A percentile compares a stretch with the other conserved stretches of the same genome.
phyloP scores from a whole-genome alignment of 495 filamentous ascomycete genomes.

The Podospora australis region DNA sequence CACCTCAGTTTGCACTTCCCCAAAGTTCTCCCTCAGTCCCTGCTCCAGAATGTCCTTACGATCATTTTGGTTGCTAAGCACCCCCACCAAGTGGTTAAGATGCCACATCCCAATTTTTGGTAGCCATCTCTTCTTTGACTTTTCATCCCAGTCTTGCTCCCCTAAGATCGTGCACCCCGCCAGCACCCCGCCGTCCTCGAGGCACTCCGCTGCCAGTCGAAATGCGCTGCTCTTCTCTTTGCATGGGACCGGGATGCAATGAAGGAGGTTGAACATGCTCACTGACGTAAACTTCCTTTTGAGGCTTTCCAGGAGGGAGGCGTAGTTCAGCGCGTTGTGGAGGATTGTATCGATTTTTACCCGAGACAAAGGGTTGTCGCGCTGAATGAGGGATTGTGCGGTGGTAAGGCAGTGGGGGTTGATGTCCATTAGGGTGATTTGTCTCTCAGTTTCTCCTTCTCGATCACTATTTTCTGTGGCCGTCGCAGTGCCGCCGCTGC shows the following conservation, averaged over 20 bases:
- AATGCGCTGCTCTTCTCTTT: slow-evolving; percentile 21
- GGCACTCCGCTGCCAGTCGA: slow-evolving; percentile 14
- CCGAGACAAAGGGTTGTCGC: not conserved
- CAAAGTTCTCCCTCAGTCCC: slow-evolving; percentile 24
- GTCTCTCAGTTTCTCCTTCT: slow-evolving; percentile 2
- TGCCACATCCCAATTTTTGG: slow-evolving; percentile 15
- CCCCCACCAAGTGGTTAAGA: slow-evolving; percentile 22
- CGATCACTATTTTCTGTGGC: not conserved
- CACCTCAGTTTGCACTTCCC: slow-evolving; percentile 24
- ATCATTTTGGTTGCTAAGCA: slow-evolving; percentile 24
- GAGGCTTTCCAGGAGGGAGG: slow-evolving; percentile 6
- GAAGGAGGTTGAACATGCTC: slow-evolving; percentile 35
- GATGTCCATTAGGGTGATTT: slow-evolving; percentile 28
- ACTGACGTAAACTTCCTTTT: slow-evolving; percentile 27
- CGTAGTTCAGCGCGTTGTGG: slow-evolving; percentile 16
- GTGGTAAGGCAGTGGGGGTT: slow-evolving; percentile 18
- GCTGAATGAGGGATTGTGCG: slow-evolving; percentile 10
- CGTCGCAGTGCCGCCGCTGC: not conserved
- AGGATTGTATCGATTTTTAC: slow-evolving; percentile 8
- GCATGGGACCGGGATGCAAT: slow-evolving; percentile 29
- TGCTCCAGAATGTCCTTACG: slow-evolving; percentile 28
- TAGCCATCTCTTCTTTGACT: slow-evolving; percentile 7
- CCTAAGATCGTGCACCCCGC: slow-evolving; percentile 31
- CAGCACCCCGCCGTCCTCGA: slow-evolving; percentile 29
- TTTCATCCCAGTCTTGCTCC: not conserved